Conservation (phyloP, 352 stramenopile genomes). For the Globisporangium megalacanthum region DNA sequence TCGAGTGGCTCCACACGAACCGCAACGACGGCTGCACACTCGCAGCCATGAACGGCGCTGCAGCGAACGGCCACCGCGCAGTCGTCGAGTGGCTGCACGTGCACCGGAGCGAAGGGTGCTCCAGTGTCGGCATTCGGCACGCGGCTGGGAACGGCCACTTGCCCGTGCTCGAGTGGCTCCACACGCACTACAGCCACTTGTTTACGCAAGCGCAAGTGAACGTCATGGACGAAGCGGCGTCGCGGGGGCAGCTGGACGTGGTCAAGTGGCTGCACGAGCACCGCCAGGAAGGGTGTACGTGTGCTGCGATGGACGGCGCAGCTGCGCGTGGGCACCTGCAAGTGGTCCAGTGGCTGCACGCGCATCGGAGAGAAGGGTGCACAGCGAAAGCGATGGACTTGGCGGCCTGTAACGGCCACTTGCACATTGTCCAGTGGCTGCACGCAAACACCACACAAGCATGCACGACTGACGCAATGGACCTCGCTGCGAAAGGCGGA, state of each 20-base stretch:
- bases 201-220: slow-evolving; percentile 22
- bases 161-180: slow-evolving; percentile 33
- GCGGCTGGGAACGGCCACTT: slow-evolving; percentile 37
- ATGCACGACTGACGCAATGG: slow-evolving; percentile 37
- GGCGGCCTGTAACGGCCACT: slow-evolving; percentile 45
- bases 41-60: slow-evolving; percentile 42
- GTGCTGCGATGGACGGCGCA: slow-evolving; percentile 39
- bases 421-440: slow-evolving; percentile 38
- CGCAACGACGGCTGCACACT: slow-evolving; percentile 32
- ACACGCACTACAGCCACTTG: slow-evolving; percentile 18
- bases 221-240: slow-evolving; percentile 37
- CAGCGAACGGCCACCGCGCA: slow-evolving; percentile 37
- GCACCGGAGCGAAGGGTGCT: slow-evolving; percentile 38
- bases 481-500: slow-evolving; percentile 29
- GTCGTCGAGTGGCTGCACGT: slow-evolving; percentile 50
- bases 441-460: slow-evolving; percentile 27
- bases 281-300: slow-evolving; percentile 31
- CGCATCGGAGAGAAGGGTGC: slow-evolving; percentile 29
- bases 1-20: slow-evolving; percentile 43
- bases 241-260: slow-evolving; percentile 25
- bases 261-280: slow-evolving; percentile 33
- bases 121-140: slow-evolving; percentile 20
- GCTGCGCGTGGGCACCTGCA: slow-evolving; percentile 26
- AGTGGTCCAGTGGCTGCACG: slow-evolving; percentile 42
- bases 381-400: slow-evolving; percentile 50